Percentiles rank a stretch among this genome's conserved stretches.
phyloP scores from a whole-genome alignment of 2,329 filamentous ascomycete species.

The Talaromyces pinophilus region DNA sequence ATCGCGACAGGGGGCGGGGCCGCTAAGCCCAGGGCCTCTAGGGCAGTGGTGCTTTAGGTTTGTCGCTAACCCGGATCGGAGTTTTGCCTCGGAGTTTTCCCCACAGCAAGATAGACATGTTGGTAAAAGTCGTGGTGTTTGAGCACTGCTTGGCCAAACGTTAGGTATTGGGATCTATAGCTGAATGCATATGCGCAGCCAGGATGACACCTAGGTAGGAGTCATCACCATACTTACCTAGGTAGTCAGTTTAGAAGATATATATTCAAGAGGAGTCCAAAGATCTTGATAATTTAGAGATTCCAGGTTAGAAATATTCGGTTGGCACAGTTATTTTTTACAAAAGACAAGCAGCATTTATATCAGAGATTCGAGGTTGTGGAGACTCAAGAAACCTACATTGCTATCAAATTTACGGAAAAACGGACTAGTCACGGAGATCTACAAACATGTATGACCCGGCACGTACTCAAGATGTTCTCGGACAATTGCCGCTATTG shows the following conservation, averaged over 20 bases:
- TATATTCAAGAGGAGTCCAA: not conserved
- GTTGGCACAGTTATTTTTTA: not conserved
- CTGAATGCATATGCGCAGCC: not conserved
- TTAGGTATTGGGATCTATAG: not conserved
- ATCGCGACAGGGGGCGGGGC: not conserved
- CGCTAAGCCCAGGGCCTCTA: not conserved
- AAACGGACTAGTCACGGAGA: not conserved
- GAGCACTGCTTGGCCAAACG: not conserved
- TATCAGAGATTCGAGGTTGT: not conserved
- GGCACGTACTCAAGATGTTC: conserved; percentile 22
- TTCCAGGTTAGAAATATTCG: not conserved
- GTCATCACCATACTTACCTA: not conserved
- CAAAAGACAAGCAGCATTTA: not conserved
- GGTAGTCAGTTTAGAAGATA: not conserved
- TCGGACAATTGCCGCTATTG: conserved; percentile 25
- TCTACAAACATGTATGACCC: conserved; percentile 11
- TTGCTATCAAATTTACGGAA: not conserved
- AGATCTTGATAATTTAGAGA: not conserved
- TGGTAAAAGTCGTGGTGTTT: not conserved
- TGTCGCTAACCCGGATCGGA: conserved; percentile 4
- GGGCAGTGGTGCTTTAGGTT: not conserved
- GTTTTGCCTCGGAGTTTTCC: conserved; percentile 16
- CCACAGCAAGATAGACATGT: not conserved
- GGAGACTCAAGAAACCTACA: not conserved
- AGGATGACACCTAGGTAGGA: not conserved